Evolutionary conservation across 805 yeast species (phyloP).

Genomic region (Metschnikowia vanudenii): DNA sequence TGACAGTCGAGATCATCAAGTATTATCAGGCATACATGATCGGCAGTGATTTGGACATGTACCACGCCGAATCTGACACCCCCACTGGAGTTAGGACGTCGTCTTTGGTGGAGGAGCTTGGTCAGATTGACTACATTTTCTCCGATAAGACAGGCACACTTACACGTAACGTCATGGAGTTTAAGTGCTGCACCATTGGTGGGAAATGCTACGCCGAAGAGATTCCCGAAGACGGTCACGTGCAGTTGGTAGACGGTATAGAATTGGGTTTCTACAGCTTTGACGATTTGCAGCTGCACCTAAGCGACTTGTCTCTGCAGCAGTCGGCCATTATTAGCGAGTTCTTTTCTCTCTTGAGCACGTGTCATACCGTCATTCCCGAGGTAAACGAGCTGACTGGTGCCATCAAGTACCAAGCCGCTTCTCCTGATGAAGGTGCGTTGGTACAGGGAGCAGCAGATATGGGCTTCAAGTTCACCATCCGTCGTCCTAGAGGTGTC

Average conservation of each 20-base stretch:
- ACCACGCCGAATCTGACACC: constrained; percentile 81
- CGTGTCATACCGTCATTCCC: constrained; percentile 98
- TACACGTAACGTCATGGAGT: constrained; percentile 95
- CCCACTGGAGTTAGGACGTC: constrained; percentile 96
- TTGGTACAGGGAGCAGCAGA: constrained; percentile 93
- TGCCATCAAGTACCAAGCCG: constrained; percentile 89
- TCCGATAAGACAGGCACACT: constrained; percentile 98
- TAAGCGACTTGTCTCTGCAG: constrained; percentile 44
- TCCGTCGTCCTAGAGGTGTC: constrained; percentile 83
- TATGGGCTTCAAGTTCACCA: constrained; percentile 78
- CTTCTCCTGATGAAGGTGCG: constrained; percentile 99
- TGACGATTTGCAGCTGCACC: constrained; percentile 53
- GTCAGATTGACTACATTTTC: constrained; percentile 94
- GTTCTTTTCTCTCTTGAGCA: constrained; percentile 78
- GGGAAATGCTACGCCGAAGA: constrained; percentile 85
- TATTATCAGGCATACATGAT: constrained; percentile 94
- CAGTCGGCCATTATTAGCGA: constrained; percentile 58
- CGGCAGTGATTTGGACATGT: constrained; percentile 91
- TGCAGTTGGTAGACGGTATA: constrained; percentile 69
- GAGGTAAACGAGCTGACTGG: constrained; percentile 62
- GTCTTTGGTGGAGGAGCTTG: constrained; percentile 92
- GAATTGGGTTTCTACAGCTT: constrained; percentile 79
- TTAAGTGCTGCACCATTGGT: constrained; percentile 88
- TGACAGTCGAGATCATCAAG: constrained; percentile 92
- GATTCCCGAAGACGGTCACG: constrained; percentile 87